Evolutionary conservation across 2,329 filamentous ascomycete genomes (phyloP), one percentile per base, ranked within the genome.

Genomic region (Fusarium xylarioides): DNA sequence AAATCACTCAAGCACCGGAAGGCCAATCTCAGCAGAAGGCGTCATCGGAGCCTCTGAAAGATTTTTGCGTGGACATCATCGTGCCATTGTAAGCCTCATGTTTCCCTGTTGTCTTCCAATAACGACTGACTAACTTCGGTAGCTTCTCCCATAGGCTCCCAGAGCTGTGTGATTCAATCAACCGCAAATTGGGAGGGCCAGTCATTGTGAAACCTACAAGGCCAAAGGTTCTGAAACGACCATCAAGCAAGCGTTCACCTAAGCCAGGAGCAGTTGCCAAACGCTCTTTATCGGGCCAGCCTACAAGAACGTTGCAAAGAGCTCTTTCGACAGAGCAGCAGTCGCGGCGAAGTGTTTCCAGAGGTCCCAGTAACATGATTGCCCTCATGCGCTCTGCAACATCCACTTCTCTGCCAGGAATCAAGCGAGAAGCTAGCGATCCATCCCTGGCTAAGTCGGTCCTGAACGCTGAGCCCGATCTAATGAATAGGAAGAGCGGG

Each of bases 61-160:
- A 92, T 79, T 96, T 95, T 78, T 95, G 93, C 77, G 86, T 93
- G 21, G 93, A 96, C 78, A 91, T 96, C 44, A 90, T 96, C 74
- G 84, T 94, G 49, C 93, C 93, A 38, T 95, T 95, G 89, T 92
- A 84, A 86, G 90, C 82, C 26, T 46, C 40, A 42, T 28, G 35
- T 18, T n/a, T 12, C 35, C 38, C 11, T 14, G 28, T 8, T 9
- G 23, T 47, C 7, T 23, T 23, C 11, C 4, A 19, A 16, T n/a
- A 19, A 35, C 49, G 50, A 50, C 84, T 88, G 73, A 88, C 66
- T 87, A 71, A 87, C 65, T 54, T 15, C 5, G 34, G 38, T 68
- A 92, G 90, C 82, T 96, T 94, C 79, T 91, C 92, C 38, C 89
- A 92, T 19, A 91, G 93, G 38, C 84, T 95, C n/a, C 92, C 93